Base-by-base conservation (phyloP, 202 grass and related monocot species). In the Tripidium arundinaceum region DNA sequence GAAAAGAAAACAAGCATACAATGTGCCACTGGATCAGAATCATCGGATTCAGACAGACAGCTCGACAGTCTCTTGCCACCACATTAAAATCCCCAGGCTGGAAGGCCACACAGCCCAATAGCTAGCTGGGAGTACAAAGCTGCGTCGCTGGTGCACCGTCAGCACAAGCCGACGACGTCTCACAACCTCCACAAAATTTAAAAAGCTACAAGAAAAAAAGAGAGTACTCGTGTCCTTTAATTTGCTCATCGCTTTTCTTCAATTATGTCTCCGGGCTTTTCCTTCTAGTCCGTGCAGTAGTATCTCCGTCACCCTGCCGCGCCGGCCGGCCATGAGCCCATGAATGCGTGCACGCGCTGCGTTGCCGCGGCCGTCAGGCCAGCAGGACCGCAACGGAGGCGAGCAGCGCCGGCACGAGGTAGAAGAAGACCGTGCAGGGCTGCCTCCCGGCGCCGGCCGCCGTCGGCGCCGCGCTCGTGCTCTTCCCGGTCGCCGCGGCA, bases 401-500 rank as follows among this genome's bases (percentile, higher is more conserved):
- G 65, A 97, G 22, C 65, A 89, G 38, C 21, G 72, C 82, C 58
- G 72, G 41, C 29, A 41, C 59, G 82, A 77, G 47, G 77, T 16
- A 42, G 65, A 58, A 27, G 78, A 81, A 0, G 46, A 55, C 14
- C 76, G 13, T 0, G 80, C 33, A 0, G 13, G 49, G 41, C 34
- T 41, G 78, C 10, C 24, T 60, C 66, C 31, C 58, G 5, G 22
- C 59, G 1, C 55, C 73, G 65, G 33, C 70, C 13, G 46, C 13
- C 0, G 87, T 34, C 59, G 76, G 1, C 26, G 60, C 37, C 61
- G 61, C 3, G 72, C 52, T 72, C 4, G 86, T 13, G 86, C 80
- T 83, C 68, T 68, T 79, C 61, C 75, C 80, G 6, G 60, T 67
- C 0, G 72, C 78, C 0, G 72, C 7, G 59, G 59, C 64, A 27